These are phyloP conservation scores for Aureobasidium sp. DNA, from an alignment of 2,329 filamentous ascomycete genomes.

Conservation along the genomic window DNA sequence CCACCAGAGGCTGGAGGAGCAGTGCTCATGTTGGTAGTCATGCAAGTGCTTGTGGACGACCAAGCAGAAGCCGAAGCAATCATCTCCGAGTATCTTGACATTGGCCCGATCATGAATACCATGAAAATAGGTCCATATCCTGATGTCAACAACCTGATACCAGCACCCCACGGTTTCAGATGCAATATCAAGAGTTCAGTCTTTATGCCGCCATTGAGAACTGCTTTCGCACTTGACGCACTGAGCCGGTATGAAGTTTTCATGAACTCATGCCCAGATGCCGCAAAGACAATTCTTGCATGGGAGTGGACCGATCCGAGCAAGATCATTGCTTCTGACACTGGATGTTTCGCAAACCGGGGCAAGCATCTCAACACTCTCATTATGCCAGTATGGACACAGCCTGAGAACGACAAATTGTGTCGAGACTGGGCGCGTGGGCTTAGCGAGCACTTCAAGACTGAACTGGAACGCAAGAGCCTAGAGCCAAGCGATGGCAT, in stretches of 20 bases:
- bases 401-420: conserved; percentile 21
- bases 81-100: conserved; percentile 1
- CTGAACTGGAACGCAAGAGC: conserved; percentile 14
- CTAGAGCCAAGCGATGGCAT: conserved; percentile 20
- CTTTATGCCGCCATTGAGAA: no score
- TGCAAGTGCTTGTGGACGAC: conserved; percentile 24
- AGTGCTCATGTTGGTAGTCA: conserved; percentile 19
- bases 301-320: conserved; percentile 24
- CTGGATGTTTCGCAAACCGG: conserved; percentile 24
- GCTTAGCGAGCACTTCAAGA: conserved; percentile 14
- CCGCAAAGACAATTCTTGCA: conserved; percentile 19
- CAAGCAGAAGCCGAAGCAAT: conserved; percentile 23
- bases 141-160: no score
- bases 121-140: no score
- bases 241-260: conserved; percentile 18
- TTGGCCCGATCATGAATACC: no score
- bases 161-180: no score
- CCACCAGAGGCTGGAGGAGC: conserved; percentile 23
- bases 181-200: no score
- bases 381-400: conserved; percentile 26
- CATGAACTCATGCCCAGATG: conserved; percentile 20
- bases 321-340: conserved; percentile 19
- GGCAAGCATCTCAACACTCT: conserved; percentile 25
- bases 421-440: conserved; percentile 26
- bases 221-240: no score